Conservation (phyloP, 2,329 filamentous ascomycete genomes). For the Monilinia polystroma region DNA sequence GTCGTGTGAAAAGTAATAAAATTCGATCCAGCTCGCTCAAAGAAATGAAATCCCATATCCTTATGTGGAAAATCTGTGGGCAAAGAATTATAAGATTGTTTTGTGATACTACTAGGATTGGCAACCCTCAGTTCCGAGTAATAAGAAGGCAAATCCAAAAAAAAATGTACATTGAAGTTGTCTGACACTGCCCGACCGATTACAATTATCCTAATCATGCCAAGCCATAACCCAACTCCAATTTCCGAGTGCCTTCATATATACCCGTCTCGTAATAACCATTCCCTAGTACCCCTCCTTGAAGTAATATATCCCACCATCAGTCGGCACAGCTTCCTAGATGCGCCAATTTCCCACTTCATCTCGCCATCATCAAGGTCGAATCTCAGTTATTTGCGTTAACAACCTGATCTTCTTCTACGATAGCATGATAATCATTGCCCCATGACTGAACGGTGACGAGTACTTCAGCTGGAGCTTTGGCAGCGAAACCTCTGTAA, state of each 20-base stretch:
- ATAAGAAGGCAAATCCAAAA: no score
- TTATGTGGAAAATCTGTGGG: neutral
- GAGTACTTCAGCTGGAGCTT: slow-evolving; percentile 67
- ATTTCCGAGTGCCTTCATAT: neutral
- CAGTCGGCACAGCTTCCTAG: neutral
- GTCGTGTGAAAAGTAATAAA: neutral
- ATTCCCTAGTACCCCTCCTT: neutral
- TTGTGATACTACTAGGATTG: neutral
- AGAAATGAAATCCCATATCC: neutral
- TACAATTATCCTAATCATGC: neutral
- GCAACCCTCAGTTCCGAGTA: no score
- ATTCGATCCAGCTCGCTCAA: neutral
- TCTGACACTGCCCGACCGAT: neutral
- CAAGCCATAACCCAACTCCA: slow-evolving; percentile 2
- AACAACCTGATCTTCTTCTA: slow-evolving; percentile 77
- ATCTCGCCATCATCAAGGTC: slow-evolving; percentile 15
- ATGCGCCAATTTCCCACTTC: slow-evolving; percentile 5
- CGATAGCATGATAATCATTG: slow-evolving; percentile 57
- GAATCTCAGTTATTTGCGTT: slow-evolving; percentile 10
- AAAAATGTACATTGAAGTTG: neutral
- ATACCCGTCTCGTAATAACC: neutral
- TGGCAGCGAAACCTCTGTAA: slow-evolving; percentile 72
- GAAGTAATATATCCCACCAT: neutral
- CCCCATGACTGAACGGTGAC: slow-evolving; percentile 65
- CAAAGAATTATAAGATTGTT: neutral